Evolutionary conservation across 2,329 filamentous ascomycete species (phyloP).

Genomic region (Aspergillus pseudoviridinutans): DNA sequence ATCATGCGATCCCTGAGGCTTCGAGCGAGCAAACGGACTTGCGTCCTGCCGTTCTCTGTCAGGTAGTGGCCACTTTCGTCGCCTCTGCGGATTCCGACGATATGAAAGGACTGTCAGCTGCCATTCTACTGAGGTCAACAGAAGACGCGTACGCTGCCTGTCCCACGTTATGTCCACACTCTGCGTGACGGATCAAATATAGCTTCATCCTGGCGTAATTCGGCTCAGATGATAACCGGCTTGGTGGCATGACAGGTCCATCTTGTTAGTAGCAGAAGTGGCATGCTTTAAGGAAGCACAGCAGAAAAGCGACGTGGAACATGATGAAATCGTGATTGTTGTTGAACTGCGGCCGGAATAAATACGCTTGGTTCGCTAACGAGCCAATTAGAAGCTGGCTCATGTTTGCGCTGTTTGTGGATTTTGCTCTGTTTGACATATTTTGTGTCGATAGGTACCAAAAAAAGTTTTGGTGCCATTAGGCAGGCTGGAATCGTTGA

Average conservation of each 20-base stretch:
- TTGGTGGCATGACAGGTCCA: not conserved
- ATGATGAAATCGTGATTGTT: not conserved
- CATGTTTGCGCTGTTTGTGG: slow-evolving; percentile 13
- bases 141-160: slow-evolving; percentile 36
- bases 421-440: slow-evolving; percentile 9
- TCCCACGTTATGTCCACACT: slow-evolving; percentile 82
- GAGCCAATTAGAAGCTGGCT: slow-evolving; percentile 8
- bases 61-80: slow-evolving; percentile 74
- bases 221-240: not conserved
- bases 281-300: not conserved
- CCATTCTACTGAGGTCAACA: not conserved
- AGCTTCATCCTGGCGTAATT: slow-evolving; percentile 51
- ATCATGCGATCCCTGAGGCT: slow-evolving; percentile 64
- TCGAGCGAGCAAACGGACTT: slow-evolving; percentile 66
- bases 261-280: not conserved
- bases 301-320: not conserved
- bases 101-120: not conserved
- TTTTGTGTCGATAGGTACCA: not conserved
- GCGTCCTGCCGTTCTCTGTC: slow-evolving; percentile 75
- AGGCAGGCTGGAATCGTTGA: not conserved
- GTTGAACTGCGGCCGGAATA: not conserved
- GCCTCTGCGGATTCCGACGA: slow-evolving; percentile 51
- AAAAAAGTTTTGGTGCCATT: slow-evolving; percentile 12
- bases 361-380: slow-evolving; percentile 17
- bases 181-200: slow-evolving; percentile 78